Base-by-base conservation (phyloP, 2,329 filamentous ascomycete genomes). In the Pleurostoma richardsiae region DNA sequence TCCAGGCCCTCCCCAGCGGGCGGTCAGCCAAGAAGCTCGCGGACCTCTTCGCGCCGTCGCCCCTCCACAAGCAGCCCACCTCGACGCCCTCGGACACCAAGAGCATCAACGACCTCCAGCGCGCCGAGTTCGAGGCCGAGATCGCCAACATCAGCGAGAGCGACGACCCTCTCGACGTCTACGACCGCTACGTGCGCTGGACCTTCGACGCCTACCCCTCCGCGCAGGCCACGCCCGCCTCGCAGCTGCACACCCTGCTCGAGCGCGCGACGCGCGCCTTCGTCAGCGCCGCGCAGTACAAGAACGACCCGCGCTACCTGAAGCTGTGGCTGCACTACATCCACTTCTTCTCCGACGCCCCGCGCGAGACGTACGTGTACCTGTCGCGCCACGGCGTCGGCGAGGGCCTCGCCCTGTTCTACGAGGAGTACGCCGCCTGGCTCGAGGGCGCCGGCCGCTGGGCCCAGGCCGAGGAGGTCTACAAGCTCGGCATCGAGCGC, bases 171-270 rank as follows among this genome's bases (percentile, higher is more conserved):
- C 82, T 99, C 42, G 94, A 97, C 59, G 80, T 96, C 51, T 99
- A 90, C 71, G 92, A 97, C 65, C 85, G 94, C 63, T 99, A 99
- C 63, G 89, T 97, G 48, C 90, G 90, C 68, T 99, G 94, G 94
- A 96, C 91, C 1, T 73, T 97, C 29, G 89, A 96, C 65, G 87
- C 92, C 45, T 99, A 97, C 64, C 92, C 94, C 2, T 92, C 91
- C 0, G 88, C 92, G 28, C 91, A 96, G 70, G 90, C 91, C 45
- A 96, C 91, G 30, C 79, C 89, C 2, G 83, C 95, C 59, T 96
- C 92, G n/a, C 89, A 94, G 59, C 80, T 99, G 10, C 83, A 94
- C 50, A 85, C 85, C 3, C 75, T 97, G 5, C 84, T 99, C 5
- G 95, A 99, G 71, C 87, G 91, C 52, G 92, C 91, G 6, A 97